Evolutionary conservation across 768 basidiomycete genomes (phyloP).

Genomic region (Lentinula edodes): DNA sequence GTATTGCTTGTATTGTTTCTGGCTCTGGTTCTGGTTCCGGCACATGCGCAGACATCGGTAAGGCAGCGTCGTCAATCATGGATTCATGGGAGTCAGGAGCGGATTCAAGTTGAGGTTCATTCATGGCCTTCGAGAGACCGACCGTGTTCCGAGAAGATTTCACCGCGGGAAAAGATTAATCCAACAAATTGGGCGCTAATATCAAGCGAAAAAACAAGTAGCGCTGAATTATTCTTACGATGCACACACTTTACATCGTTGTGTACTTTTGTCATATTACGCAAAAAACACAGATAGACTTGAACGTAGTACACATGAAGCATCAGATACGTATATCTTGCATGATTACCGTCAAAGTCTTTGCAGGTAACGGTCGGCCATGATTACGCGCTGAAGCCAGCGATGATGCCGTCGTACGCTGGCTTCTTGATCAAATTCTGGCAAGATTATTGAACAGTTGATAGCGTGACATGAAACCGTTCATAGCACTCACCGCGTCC

Average conservation of each 20-base stretch:
- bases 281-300: too few species aligned
- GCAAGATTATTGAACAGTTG: conserved; percentile 23
- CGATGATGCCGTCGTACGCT: conserved; percentile 32
- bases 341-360: too few species aligned
- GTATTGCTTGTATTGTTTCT: not conserved
- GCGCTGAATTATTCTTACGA: too few species aligned
- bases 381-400: conserved; percentile 11
- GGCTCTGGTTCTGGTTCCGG: not conserved
- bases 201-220: not conserved
- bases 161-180: not conserved
- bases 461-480: conserved; percentile 12
- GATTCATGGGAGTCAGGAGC: not conserved
- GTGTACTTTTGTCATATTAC: too few species aligned
- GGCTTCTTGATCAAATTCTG: conserved; percentile 30
- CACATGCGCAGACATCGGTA: not conserved
- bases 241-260: too few species aligned
- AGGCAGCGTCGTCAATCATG: not conserved
- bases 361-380: not conserved
- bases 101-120: not conserved
- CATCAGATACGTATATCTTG: too few species aligned
- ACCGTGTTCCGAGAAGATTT: not conserved
- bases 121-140: not conserved
- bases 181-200: not conserved
- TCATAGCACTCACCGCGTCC: conserved; percentile 24
- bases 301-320: too few species aligned